These are phyloP conservation scores for Adenanthera pavonina DNA, from an alignment of 306 rosid genomes.

Conservation along the genomic window DNA sequence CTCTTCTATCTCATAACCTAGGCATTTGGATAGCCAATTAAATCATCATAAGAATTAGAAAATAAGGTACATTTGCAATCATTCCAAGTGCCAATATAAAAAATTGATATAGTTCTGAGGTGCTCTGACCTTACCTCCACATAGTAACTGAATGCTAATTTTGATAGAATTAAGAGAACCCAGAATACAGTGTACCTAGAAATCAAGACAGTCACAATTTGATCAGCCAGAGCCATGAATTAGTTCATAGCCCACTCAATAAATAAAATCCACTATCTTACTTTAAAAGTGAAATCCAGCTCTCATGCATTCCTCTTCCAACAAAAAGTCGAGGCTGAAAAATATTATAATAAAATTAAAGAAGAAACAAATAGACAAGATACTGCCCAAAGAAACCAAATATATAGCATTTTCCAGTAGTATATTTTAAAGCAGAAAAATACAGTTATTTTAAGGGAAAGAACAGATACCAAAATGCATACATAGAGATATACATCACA, in stretches of 20 bases:
- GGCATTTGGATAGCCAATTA: background rate
- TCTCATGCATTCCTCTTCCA: constrained; percentile 99
- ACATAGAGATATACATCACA: constrained; percentile 23
- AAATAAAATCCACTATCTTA: constrained; percentile 52
- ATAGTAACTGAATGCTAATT: constrained; percentile 89
- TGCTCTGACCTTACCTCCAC: constrained; percentile 71
- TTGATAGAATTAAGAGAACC: constrained; percentile 78
- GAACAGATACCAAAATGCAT: constrained; percentile 5
- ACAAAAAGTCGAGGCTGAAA: constrained; percentile 93
- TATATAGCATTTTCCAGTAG: constrained; percentile 21
- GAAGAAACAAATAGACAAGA: constrained; percentile 16
- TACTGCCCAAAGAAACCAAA: constrained; percentile 9
- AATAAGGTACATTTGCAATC: constrained; percentile 15
- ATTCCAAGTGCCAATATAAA: constrained; percentile 23
- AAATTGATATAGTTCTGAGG: background rate
- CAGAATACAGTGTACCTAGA: constrained; percentile 89
- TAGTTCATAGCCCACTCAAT: constrained; percentile 31
- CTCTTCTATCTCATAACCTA: background rate
- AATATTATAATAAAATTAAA: constrained; percentile 15
- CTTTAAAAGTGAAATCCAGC: constrained; percentile 74
- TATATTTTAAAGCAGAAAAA: constrained; percentile 33
- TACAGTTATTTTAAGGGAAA: constrained; percentile 17
- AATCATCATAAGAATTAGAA: constrained; percentile 5
- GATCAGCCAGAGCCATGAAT: constrained; percentile 44
- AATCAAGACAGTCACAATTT: constrained; percentile 41